phyloP scores from a whole-genome alignment of 371 early-diverging fungal genomes.

The Mortierella sp. region DNA sequence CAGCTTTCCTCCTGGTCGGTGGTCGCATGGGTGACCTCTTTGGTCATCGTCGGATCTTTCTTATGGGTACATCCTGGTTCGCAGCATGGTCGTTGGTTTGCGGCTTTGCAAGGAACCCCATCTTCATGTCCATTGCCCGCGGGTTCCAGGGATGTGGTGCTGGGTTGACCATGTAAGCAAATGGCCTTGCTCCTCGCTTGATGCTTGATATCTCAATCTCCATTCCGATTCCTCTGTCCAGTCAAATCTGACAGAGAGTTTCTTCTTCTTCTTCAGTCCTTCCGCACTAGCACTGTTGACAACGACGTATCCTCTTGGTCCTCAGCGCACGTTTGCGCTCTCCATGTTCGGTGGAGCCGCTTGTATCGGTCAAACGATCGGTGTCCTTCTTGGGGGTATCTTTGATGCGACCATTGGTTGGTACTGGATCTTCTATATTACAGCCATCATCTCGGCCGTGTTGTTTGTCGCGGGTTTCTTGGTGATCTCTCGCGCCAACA shows the following conservation, averaged over 20 bases:
- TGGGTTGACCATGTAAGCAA: too few species aligned
- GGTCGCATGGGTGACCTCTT: slow-evolving; percentile 56
- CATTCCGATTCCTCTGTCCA: too few species aligned
- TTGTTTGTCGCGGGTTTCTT: slow-evolving; percentile 21
- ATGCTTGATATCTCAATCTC: too few species aligned
- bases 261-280: too few species aligned
- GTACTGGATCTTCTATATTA: slow-evolving; percentile 56
- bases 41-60: slow-evolving; percentile 53
- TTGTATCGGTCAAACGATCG: slow-evolving; percentile 22
- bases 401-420: slow-evolving; percentile 52
- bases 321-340: slow-evolving; percentile 27
- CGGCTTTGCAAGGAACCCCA: slow-evolving; percentile 50
- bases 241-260: too few species aligned
- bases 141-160: too few species aligned
- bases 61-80: slow-evolving; percentile 55
- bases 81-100: slow-evolving; percentile 41
- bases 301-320: slow-evolving; percentile 17
- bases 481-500: slow-evolving; percentile 14
- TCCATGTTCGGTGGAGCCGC: slow-evolving; percentile 27
- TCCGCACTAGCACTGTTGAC: slow-evolving; percentile 26
- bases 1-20: too few species aligned
- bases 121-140: slow-evolving; percentile 54
- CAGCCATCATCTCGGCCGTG: slow-evolving; percentile 43
- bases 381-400: slow-evolving; percentile 25
- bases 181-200: too few species aligned